Percentiles rank a stretch among this genome's conserved stretches.
Conservation (phyloP, 805 yeast species). For the Torulaspora maleeae region DNA sequence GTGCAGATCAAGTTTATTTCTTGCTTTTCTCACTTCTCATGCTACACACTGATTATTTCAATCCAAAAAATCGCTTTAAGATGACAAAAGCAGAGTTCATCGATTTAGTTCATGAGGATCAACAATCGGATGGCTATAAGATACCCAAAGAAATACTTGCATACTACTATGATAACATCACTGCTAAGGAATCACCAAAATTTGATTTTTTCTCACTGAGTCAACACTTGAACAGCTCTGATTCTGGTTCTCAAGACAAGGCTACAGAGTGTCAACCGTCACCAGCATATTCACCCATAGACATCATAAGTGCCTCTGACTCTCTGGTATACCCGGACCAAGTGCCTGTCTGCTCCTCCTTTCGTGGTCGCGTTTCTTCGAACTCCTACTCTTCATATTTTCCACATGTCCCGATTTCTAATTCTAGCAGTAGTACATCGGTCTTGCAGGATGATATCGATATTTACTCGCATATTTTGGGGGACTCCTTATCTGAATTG, state of each 20-base stretch:
- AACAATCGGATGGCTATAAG: slow-evolving; percentile 26
- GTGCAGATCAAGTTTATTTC: slow-evolving; percentile 54
- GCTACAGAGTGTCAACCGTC: neutral
- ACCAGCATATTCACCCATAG: slow-evolving; percentile 24
- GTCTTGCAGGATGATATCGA: slow-evolving; percentile 26
- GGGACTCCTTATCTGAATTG: slow-evolving; percentile 14
- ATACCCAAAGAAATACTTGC: slow-evolving; percentile 43
- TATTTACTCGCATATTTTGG: slow-evolving; percentile 26
- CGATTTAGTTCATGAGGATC: slow-evolving; percentile 40
- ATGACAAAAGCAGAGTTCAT: slow-evolving; percentile 63
- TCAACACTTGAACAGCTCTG: neutral
- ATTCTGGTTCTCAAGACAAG: slow-evolving; percentile 4
- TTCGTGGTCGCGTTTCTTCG: slow-evolving; percentile 19
- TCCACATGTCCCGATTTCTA: slow-evolving; percentile 16
- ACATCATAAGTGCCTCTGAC: slow-evolving; percentile 12
- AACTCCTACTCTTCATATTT: slow-evolving; percentile 27
- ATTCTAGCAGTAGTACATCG: slow-evolving; percentile 14
- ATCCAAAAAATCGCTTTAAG: slow-evolving; percentile 59
- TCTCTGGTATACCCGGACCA: slow-evolving; percentile 8
- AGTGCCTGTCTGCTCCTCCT: slow-evolving; percentile 5
- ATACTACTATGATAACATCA: slow-evolving; percentile 65
- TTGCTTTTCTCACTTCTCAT: slow-evolving; percentile 61
- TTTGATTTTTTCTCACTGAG: slow-evolving; percentile 17
- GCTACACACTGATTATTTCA: slow-evolving; percentile 71
- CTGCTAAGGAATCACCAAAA: slow-evolving; percentile 49